Conservation (phyloP, 352 stramenopile species). For the Aphanomyces invadans region DNA sequence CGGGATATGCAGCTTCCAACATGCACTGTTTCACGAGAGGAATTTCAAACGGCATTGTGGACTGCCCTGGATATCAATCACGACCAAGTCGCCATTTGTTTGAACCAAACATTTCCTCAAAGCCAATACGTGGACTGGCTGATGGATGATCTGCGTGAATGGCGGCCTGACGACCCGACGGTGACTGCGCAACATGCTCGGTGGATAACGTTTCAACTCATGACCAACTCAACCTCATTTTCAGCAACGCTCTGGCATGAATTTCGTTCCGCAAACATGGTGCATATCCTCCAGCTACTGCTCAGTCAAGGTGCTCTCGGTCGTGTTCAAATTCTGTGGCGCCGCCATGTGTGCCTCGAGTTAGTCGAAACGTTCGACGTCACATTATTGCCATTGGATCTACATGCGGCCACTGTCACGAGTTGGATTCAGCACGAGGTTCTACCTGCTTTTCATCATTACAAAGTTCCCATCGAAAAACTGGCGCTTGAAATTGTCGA, state of each 20-base stretch:
- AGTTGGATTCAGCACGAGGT: conserved; percentile 16
- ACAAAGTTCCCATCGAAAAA: not conserved
- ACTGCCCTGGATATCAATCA: not conserved
- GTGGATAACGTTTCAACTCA: conserved; percentile 23
- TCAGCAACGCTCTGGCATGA: not conserved
- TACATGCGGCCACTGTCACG: not conserved
- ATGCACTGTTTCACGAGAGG: not conserved
- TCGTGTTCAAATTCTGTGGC: conserved; percentile 21
- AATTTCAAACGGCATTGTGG: conserved; percentile 3
- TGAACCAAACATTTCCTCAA: not conserved
- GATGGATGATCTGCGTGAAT: conserved; percentile 3
- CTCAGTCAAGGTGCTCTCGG: conserved; percentile 10
- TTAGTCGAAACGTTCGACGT: conserved; percentile 10
- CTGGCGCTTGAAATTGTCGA: not conserved
- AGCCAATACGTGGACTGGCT: conserved; percentile 1
- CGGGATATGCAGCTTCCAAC: not conserved
- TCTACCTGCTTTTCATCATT: not conserved
- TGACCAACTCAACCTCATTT: conserved; percentile 1
- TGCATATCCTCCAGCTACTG: conserved; percentile 1
- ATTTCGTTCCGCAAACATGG: conserved; percentile 8
- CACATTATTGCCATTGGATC: not conserved
- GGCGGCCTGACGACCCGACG: not conserved
- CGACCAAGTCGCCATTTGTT: not conserved
- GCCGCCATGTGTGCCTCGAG: not conserved
- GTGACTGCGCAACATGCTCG: not conserved